Evolutionary conservation across 495 filamentous ascomycete species (phyloP).

Genomic region (Lepraria neglecta): DNA sequence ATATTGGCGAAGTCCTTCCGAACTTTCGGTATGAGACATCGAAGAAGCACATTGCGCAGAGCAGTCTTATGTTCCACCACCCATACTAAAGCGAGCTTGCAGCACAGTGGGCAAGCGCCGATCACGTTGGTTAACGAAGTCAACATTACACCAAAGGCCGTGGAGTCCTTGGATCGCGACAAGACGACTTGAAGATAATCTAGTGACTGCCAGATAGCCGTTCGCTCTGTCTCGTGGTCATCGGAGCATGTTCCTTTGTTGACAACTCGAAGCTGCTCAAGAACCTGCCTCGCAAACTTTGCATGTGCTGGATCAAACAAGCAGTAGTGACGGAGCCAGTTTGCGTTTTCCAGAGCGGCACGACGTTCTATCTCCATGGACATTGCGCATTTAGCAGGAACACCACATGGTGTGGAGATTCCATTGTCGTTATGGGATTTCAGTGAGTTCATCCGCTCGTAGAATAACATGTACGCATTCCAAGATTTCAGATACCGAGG

Average conservation of each 20-base stretch:
- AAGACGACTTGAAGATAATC: conserved; percentile 73
- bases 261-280: conserved; percentile 44
- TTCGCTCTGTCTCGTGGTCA: conserved; percentile 50
- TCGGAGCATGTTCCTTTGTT: conserved; percentile 42
- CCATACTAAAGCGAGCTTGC: conserved; percentile 58
- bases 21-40: conserved; percentile 53
- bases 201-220: conserved; percentile 59
- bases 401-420: conserved; percentile 31
- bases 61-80: conserved; percentile 47
- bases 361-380: conserved; percentile 49
- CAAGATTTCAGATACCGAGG: conserved; percentile 57
- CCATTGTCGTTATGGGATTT: conserved; percentile 34
- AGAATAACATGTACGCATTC: conserved; percentile 98
- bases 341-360: conserved; percentile 66
- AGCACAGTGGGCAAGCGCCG: conserved; percentile 50
- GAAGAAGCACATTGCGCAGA: conserved; percentile 61
- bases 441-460: conserved; percentile 70
- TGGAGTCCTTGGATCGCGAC: conserved; percentile 63
- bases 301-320: conserved; percentile 71
- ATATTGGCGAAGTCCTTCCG: conserved; percentile 53
- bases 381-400: conserved; percentile 53
- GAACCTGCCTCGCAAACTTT: conserved; percentile 55
- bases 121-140: conserved; percentile 48
- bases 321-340: conserved; percentile 69
- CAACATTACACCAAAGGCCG: conserved; percentile 55